A percentile compares a stretch with the other conserved stretches of the same genome.
phyloP scores from a whole-genome alignment of 2,329 filamentous ascomycete genomes.

The Neocatenulostroma microsporum region DNA sequence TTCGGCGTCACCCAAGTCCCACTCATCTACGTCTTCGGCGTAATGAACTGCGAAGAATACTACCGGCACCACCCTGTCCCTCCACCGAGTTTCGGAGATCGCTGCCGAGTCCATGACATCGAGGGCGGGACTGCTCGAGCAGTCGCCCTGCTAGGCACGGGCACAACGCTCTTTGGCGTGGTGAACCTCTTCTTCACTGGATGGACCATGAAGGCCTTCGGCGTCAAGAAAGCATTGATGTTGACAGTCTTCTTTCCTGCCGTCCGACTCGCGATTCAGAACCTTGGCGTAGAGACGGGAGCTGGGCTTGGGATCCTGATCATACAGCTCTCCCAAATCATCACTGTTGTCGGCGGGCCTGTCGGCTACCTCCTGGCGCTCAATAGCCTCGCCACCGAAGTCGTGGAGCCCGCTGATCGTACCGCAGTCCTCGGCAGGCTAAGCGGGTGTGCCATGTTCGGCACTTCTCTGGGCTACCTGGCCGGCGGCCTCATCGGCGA shows the following conservation, averaged over 20 bases:
- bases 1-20: slow-evolving; percentile 46
- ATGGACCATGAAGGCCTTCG: slow-evolving; percentile 59
- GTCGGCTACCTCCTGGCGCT: slow-evolving; percentile 61
- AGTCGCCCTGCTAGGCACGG: slow-evolving; percentile 58
- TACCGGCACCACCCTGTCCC: slow-evolving; percentile 52
- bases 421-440: slow-evolving; percentile 60
- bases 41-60: slow-evolving; percentile 65
- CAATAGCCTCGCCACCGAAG: slow-evolving; percentile 61
- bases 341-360: slow-evolving; percentile 61
- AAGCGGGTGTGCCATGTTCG: slow-evolving; percentile 60
- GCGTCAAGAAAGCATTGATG: slow-evolving; percentile 55
- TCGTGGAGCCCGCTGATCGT: slow-evolving; percentile 51
- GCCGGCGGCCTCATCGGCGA: slow-evolving; percentile 60
- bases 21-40: slow-evolving; percentile 57
- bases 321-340: slow-evolving; percentile 59
- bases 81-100: slow-evolving; percentile 37
- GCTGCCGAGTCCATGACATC: slow-evolving; percentile 55
- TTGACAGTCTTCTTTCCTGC: slow-evolving; percentile 59
- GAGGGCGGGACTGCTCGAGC: slow-evolving; percentile 57
- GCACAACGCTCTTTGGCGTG: slow-evolving; percentile 60
- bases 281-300: slow-evolving; percentile 56
- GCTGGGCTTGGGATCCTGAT: slow-evolving; percentile 56
- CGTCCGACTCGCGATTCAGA: slow-evolving; percentile 55
- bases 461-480: slow-evolving; percentile 56
- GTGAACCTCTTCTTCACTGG: slow-evolving; percentile 61